Percentiles rank a stretch among this genome's conserved stretches.
phyloP scores from a whole-genome alignment of 306 rosid genomes.

The Hippophae gyantsensis region DNA sequence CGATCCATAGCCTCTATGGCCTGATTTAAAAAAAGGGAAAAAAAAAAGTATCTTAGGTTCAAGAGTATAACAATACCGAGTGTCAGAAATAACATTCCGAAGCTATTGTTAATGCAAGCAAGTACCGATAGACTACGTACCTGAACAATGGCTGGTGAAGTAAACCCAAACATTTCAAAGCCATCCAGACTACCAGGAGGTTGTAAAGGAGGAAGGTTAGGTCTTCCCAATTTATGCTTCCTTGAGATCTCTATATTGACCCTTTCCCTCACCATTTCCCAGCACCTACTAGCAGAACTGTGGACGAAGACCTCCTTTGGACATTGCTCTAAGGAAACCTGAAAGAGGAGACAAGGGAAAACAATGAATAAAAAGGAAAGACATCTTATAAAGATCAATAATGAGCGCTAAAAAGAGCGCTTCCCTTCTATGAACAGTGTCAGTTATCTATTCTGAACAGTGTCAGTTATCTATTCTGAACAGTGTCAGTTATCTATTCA shows the following conservation, averaged over 20 bases:
- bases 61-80: too few species aligned
- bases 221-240: constrained; percentile 71
- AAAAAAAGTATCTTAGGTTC: too few species aligned
- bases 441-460: too few species aligned
- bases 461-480: too few species aligned
- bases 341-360: constrained; percentile 1
- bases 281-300: constrained; percentile 61
- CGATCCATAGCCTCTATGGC: constrained; percentile 85
- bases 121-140: constrained; percentile 29
- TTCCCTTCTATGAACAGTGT: too few species aligned
- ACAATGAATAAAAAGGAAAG: too few species aligned
- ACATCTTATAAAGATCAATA: too few species aligned
- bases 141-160: constrained; percentile 94
- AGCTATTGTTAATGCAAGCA: too few species aligned
- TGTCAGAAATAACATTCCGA: too few species aligned
- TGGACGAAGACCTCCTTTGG: constrained; percentile 78
- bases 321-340: constrained; percentile 80
- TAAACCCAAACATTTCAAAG: constrained; percentile 95
- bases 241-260: constrained; percentile 86
- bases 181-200: constrained; percentile 99
- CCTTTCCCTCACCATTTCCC: constrained; percentile 92
- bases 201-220: constrained; percentile 87
- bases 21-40: constrained; percentile 25
- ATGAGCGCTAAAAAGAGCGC: too few species aligned
- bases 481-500: too few species aligned